Base-by-base conservation (phyloP, 495 filamentous ascomycete genomes). In the Daldinia loculata region DNA sequence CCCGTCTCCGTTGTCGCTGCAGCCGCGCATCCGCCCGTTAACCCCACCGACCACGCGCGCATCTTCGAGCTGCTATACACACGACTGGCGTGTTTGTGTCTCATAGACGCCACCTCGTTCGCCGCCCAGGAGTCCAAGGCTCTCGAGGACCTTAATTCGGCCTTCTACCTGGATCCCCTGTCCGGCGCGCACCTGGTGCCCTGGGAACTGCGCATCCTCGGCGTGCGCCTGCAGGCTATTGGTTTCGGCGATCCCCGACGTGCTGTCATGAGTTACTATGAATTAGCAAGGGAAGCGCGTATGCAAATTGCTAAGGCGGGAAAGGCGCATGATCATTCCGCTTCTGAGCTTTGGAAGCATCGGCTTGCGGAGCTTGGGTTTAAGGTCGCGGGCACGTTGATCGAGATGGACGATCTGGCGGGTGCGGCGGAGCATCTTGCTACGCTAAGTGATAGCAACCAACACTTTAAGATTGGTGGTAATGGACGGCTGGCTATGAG, bases 361-460 rank as follows among this genome's bases (percentile, higher is more conserved):
- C 68, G 95, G 43, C 79, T 97, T 4, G 79, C 79, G 9, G 93
- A 97, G 58, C 80, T 97, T 0, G 94, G 94, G 0, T 77, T 97
- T 9, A 79, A 90, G 53, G 92, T 92, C 9, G 94, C 89, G 0
- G 92, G 93, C 74, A 89, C 90, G 29, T 76, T 98, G 58, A 85
- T 97, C 4, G 94, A 98, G 80, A 97, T 97, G 92, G 93, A 93
- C 6, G 94, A 98, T 77, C 74, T 95, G 2, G 87, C 88, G 57
- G 90, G 89, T 7, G 95, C 94, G 2, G 85, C 78, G n/a, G 78
- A 89, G 51, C 90, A 93, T 71, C 80, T 99, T 0, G 81, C 75
- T 7, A 80, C 80, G 8, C 55, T 90, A 22, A 69, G 70, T 1
- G 75, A 78, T 15, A 67, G 56, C 6, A 75, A 88, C 45, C 90